These are phyloP conservation scores for Xylariomycetidae sp. DNA, from an alignment of 2,329 filamentous ascomycete genomes.

Conservation along the genomic window DNA sequence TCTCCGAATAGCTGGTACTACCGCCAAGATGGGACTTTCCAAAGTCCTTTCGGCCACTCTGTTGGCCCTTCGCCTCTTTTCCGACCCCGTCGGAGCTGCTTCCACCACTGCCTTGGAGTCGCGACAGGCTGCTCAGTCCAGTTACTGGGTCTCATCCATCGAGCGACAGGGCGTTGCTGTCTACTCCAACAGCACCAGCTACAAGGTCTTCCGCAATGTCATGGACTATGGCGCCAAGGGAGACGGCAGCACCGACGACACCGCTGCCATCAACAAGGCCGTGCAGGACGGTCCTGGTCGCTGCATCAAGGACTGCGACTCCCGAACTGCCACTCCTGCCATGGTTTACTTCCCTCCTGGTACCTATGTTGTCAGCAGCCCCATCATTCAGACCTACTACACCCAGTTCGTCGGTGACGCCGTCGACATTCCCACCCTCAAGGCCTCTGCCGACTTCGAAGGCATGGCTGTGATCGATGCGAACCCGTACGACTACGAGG, in stretches of 20 bases:
- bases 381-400: constrained; percentile 84
- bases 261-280: constrained; percentile 78
- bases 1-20: constrained; percentile 25
- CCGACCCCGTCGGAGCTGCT: constrained; percentile 12
- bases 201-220: constrained; percentile 73
- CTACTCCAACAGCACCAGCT: constrained; percentile 49
- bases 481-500: constrained; percentile 62
- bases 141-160: constrained; percentile 69
- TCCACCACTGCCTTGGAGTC: constrained; percentile 16
- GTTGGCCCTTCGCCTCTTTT: constrained; percentile 21
- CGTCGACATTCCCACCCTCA: constrained; percentile 63
- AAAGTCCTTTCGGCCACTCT: constrained; percentile 22
- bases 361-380: constrained; percentile 73
- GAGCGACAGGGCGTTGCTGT: constrained; percentile 62
- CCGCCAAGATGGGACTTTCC: constrained; percentile 26
- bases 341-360: constrained; percentile 89
- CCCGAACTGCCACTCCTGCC: constrained; percentile 74
- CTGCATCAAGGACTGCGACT: constrained; percentile 77
- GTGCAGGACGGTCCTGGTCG: constrained; percentile 66
- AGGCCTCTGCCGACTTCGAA: constrained; percentile 63
- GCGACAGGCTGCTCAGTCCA: constrained; percentile 29
- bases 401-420: constrained; percentile 88
- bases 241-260: constrained; percentile 70
- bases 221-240: constrained; percentile 69
- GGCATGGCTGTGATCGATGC: constrained; percentile 89